Evolutionary conservation across 2,329 filamentous ascomycete species (phyloP).

Genomic region (Pyrenophora graminea): DNA sequence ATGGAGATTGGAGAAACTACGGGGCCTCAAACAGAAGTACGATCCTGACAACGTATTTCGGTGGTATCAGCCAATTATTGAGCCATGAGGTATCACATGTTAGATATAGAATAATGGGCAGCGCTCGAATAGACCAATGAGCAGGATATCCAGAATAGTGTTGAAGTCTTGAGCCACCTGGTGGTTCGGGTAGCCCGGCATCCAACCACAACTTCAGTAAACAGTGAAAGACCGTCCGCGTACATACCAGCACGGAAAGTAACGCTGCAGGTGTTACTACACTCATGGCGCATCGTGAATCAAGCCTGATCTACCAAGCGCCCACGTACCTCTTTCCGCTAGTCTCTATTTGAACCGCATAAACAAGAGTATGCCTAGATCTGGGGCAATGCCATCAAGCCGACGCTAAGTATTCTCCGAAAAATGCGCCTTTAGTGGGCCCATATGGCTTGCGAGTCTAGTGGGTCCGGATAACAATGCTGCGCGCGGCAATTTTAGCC

Average conservation of each 20-base stretch:
- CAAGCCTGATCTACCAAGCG: too few species aligned
- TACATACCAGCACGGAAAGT: not conserved
- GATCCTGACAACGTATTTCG: constrained; percentile 5
- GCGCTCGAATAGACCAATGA: not conserved
- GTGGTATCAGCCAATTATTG: constrained; percentile 9
- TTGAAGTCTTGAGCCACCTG: too few species aligned
- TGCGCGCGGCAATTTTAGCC: too few species aligned
- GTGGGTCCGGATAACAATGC: not conserved
- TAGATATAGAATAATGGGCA: not conserved
- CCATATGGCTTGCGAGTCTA: not conserved
- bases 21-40: constrained; percentile 1
- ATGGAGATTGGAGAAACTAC: constrained; percentile 1
- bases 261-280: not conserved
- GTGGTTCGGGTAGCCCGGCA: too few species aligned
- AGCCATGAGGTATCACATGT: not conserved
- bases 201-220: too few species aligned
- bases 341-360: not conserved
- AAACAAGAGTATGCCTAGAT: not conserved
- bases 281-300: too few species aligned
- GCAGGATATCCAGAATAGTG: not conserved
- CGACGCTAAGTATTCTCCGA: not conserved
- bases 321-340: too few species aligned
- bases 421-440: not conserved
- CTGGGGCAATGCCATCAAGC: not conserved
- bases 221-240: not conserved